phyloP scores from a whole-genome alignment of 129 eudicot genomes.

The Saussurea involucrata region DNA sequence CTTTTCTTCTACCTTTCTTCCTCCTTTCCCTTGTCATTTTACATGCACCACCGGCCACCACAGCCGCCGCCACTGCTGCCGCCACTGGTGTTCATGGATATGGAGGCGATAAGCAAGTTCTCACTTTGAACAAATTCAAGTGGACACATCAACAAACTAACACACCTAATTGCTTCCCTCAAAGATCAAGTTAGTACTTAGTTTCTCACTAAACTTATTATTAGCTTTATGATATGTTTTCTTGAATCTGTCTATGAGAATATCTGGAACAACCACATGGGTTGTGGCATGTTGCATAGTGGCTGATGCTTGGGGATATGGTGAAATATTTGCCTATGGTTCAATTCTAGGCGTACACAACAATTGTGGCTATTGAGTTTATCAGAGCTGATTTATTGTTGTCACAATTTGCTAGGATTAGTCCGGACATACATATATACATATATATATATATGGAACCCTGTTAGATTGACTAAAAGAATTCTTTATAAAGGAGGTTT shows the following conservation, averaged over 20 bases:
- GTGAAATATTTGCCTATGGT: too few species aligned
- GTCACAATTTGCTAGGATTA: too few species aligned
- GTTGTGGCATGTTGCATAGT: too few species aligned
- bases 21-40: conserved; percentile 21
- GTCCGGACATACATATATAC: too few species aligned
- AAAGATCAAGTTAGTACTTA: conserved; percentile 65
- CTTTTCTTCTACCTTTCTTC: conserved; percentile 21
- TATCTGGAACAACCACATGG: too few species aligned
- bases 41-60: conserved; percentile 1
- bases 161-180: conserved; percentile 40
- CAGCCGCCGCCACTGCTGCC: conserved; percentile 2
- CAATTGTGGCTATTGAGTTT: too few species aligned
- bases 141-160: conserved; percentile 27
- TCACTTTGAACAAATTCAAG: conserved; percentile 43
- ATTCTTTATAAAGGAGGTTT: background rate
- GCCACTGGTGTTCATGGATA: conserved; percentile 7
- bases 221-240: background rate
- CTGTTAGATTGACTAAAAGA: background rate
- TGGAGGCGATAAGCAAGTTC: conserved; percentile 38
- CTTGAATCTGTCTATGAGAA: background rate
- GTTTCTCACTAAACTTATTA: background rate
- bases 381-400: too few species aligned
- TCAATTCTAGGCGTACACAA: too few species aligned
- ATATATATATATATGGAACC: background rate
- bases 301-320: too few species aligned